A percentile compares a stretch with the other conserved stretches of the same genome.
Evolutionary conservation across 108 stramenopile genomes (phyloP).

Genomic region (Cyclotella kingstonii): DNA sequence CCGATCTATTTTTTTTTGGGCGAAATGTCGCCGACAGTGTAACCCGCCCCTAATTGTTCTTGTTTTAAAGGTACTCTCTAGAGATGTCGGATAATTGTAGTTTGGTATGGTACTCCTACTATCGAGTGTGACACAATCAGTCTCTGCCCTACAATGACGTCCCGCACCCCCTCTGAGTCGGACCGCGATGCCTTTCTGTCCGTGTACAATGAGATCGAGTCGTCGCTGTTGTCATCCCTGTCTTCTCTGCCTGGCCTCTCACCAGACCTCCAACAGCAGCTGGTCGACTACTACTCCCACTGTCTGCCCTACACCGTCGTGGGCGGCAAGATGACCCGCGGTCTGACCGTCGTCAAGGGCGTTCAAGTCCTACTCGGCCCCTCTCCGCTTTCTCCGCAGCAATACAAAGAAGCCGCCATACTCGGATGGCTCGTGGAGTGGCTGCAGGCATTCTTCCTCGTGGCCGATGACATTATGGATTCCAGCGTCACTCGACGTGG

Average conservation of each 20-base stretch:
- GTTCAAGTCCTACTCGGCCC: slow-evolving; percentile 51
- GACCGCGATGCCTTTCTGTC: slow-evolving; percentile 56
- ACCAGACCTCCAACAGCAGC: slow-evolving; percentile 33
- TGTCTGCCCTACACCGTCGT: slow-evolving; percentile 93
- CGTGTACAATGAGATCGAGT: slow-evolving; percentile 55
- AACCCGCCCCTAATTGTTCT: too few relatives aligned
- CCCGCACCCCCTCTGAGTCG: too few relatives aligned
- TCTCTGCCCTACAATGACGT: too few relatives aligned
- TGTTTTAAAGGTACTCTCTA: too few relatives aligned
- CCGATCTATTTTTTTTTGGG: too few relatives aligned
- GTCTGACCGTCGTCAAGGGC: slow-evolving; percentile 79
- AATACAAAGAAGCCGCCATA: slow-evolving; percentile 55
- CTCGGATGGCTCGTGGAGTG: slow-evolving; percentile 97
- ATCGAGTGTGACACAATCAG: too few relatives aligned
- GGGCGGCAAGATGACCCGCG: slow-evolving; percentile 95
- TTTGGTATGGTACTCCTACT: too few relatives aligned
- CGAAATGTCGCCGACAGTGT: too few relatives aligned
- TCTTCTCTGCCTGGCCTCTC: slow-evolving; percentile 70
- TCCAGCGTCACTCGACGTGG: slow-evolving; percentile 94
- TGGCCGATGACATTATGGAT: slow-evolving; percentile 99
- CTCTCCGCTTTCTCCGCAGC: too few relatives aligned
- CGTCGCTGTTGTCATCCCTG: slow-evolving; percentile 57
- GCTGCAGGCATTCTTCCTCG: slow-evolving; percentile 97
- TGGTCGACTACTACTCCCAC: slow-evolving; percentile 56
- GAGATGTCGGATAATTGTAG: too few relatives aligned